phyloP scores from a whole-genome alignment of 345 rosid species.

The Gossypium bickii region DNA sequence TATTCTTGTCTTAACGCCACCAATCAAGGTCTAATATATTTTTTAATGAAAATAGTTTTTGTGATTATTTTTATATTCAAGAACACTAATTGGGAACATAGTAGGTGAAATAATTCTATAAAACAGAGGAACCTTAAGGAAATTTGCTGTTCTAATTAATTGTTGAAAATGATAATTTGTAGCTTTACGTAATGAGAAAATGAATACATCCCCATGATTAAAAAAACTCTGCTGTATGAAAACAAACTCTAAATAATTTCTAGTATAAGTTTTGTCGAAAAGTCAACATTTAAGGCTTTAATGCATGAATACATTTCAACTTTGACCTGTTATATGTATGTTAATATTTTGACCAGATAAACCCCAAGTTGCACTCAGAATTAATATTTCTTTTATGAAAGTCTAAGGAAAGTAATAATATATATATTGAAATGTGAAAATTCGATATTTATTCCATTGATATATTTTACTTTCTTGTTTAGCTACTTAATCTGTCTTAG shows the following conservation, averaged over 20 bases:
- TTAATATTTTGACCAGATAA: background rate
- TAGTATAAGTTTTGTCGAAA: background rate
- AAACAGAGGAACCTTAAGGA: background rate
- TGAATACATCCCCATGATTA: no score
- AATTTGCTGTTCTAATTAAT: background rate
- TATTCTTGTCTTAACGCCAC: constrained; percentile 51
- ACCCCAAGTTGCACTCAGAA: background rate
- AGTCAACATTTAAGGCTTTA: background rate
- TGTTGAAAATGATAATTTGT: background rate
- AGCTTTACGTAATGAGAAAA: background rate
- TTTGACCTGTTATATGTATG: background rate
- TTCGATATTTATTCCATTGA: background rate
- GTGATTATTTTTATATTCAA: background rate
- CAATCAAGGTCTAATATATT: constrained; percentile 40
- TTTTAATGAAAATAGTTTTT: background rate
- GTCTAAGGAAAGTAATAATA: background rate
- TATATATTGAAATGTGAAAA: background rate
- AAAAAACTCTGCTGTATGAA: no score
- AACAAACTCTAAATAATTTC: no score
- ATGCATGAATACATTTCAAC: no score
- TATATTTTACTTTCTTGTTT: background rate
- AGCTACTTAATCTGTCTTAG: background rate
- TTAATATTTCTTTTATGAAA: background rate
- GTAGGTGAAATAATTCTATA: background rate
- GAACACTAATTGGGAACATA: background rate